Conservation (phyloP, 2,329 filamentous ascomycete species). For the Fusarium papillatum region DNA sequence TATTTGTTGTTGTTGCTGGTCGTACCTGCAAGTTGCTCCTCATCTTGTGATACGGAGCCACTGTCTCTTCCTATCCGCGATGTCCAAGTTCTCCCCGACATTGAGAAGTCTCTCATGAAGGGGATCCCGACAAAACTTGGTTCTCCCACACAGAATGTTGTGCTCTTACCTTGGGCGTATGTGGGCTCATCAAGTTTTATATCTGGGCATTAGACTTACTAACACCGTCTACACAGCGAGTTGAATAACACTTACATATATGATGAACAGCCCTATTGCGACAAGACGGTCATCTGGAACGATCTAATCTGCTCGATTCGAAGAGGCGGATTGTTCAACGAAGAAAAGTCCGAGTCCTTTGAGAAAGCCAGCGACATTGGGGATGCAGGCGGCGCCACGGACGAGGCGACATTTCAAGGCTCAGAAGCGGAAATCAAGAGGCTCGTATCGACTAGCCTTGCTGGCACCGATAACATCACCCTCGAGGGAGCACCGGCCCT, state of each 20-base stretch:
- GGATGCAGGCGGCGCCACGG: constrained; percentile 33
- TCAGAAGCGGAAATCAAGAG: constrained; percentile 37
- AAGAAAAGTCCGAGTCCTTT: constrained; percentile 30
- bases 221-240: constrained; percentile 40
- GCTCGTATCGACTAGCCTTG: constrained; percentile 37
- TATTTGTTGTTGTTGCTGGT: background rate
- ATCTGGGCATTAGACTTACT: background rate
- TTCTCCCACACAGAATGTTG: constrained; percentile 43
- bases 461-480: constrained; percentile 36
- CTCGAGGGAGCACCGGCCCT: constrained; percentile 11
- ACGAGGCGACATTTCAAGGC: constrained; percentile 29
- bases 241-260: constrained; percentile 53
- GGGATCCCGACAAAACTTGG: constrained; percentile 44
- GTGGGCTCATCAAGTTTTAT: constrained; percentile 4
- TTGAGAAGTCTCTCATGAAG: constrained; percentile 45
- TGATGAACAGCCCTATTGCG: constrained; percentile 44
- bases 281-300: constrained; percentile 44
- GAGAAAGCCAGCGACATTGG: constrained; percentile 20
- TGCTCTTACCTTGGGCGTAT: constrained; percentile 49
- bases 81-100: constrained; percentile 38
- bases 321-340: constrained; percentile 33
- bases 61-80: constrained; percentile 31
- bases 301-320: constrained; percentile 45
- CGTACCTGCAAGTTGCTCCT: background rate
- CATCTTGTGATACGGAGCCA: constrained; percentile 30